Evolutionary conservation across 1,139 yeast species (phyloP), one percentile per base, ranked within the genome.

Genomic region (Nakaseomyces kungkrabaensis): DNA sequence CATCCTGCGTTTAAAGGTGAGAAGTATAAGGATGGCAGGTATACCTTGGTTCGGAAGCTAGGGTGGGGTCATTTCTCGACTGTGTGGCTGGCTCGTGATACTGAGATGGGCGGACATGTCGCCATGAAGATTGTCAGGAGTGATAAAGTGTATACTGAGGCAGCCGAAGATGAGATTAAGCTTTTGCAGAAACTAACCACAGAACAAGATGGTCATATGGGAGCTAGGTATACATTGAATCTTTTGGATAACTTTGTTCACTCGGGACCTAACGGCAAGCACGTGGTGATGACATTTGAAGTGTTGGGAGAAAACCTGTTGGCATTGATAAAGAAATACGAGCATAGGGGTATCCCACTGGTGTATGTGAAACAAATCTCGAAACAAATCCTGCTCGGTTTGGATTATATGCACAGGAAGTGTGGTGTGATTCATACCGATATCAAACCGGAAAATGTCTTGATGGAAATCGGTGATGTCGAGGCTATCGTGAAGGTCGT

Each of bases 31-130:
- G 70, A 75, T 37, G 72, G 74, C 8, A 69, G 75, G 51, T 85
- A 85, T 62, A 71, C 78, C 0, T 69, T 85, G 36, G 79, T 82
- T 36, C 71, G 92, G 50, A 85, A 85, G 60, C 68, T 85, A 10
- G 92, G 92, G 0, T 82, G 90, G 89, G 92, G 92, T 26, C 89
- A 84, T 63, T 84, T 84, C 59, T 81, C 87, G 37, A 83, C 90
- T 0, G 92, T 84, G 26, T 84, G 90, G 92, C 68, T 84, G 32
- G 88, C 88, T 4, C 75, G 72, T 56, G 87, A 81, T 59, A 67
- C 71, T 44, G 52, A 62, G 0, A 55, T 56, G 25, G 73, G 76
- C 52, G 67, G 70, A 22, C 86, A 82, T 60, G 92, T 85, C 33
- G 92, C 92, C 17, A 74, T 85, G 71, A 85, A 85, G 63, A 82